Percentiles rank a stretch among this genome's conserved stretches.
These are phyloP conservation scores for Zygoascus bituminiphila DNA, from an alignment of 805 yeast genomes.

Conservation along the genomic window DNA sequence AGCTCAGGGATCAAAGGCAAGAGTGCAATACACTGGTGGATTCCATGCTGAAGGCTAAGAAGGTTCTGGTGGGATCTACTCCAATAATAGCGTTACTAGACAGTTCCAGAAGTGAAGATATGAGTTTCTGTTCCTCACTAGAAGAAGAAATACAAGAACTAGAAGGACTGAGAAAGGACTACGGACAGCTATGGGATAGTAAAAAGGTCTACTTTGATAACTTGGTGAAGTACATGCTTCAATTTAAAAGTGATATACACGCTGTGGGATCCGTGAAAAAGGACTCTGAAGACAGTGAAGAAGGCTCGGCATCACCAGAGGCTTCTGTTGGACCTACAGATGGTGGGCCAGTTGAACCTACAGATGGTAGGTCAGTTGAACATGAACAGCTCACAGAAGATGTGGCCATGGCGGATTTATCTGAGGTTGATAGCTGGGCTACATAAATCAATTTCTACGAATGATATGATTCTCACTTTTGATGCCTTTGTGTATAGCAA, in stretches of 20 bases:
- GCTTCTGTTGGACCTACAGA: constrained; percentile 3
- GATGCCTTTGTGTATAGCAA: too few relatives aligned
- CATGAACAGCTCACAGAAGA: neutral
- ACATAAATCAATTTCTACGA: too few relatives aligned
- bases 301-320: constrained; percentile 1
- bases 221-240: constrained; percentile 17
- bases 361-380: constrained; percentile 1
- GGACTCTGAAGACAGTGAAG: constrained; percentile 7
- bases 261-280: constrained; percentile 11
- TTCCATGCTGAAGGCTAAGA: constrained; percentile 16
- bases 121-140: constrained; percentile 13
- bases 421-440: too few relatives aligned
- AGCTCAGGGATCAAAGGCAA: constrained; percentile 18
- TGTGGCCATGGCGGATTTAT: neutral
- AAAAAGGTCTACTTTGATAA: constrained; percentile 18
- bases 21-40: constrained; percentile 20
- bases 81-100: constrained; percentile 18
- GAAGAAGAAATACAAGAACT: constrained; percentile 21
- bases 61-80: constrained; percentile 10
- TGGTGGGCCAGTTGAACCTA: constrained; percentile 1
- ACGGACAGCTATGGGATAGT: constrained; percentile 17
- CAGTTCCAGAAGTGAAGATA: constrained; percentile 19
- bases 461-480: too few relatives aligned
- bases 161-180: constrained; percentile 13
- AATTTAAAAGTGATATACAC: constrained; percentile 18